These are phyloP conservation scores for Umbelopsis sp. DNA, from an alignment of 192 early-diverging fungal genomes.

Conservation along the genomic window DNA sequence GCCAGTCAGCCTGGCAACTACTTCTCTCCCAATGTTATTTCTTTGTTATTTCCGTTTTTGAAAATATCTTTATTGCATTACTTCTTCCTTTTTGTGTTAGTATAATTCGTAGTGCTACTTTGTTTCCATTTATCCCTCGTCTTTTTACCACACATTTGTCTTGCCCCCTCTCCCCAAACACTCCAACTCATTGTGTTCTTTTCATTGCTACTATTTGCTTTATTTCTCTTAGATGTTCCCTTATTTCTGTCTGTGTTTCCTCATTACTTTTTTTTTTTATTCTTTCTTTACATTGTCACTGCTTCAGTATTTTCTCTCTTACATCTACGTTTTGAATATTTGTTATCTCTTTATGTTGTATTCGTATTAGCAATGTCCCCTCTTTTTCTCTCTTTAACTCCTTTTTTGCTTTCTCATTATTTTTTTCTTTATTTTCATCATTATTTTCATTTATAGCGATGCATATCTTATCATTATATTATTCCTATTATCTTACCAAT, in stretches of 20 bases:
- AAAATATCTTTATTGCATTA: slow-evolving; percentile 23
- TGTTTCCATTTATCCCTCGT: slow-evolving; percentile 22
- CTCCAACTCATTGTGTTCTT: slow-evolving; percentile 16
- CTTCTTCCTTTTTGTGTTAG: slow-evolving; percentile 15
- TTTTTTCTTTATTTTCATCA: background rate
- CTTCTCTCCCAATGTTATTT: background rate
- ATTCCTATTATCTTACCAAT: slow-evolving; percentile 21
- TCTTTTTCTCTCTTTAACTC: background rate
- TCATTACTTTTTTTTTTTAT: slow-evolving; percentile 4
- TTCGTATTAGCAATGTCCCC: background rate
- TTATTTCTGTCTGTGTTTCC: slow-evolving; percentile 9
- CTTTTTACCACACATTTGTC: slow-evolving; percentile 20
- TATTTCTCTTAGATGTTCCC: slow-evolving; percentile 7
- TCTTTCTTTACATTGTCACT: slow-evolving; percentile 11
- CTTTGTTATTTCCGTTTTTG: background rate
- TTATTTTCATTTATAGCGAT: slow-evolving; percentile 6
- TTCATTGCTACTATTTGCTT: slow-evolving; percentile 10
- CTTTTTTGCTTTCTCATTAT: slow-evolving; percentile 1
- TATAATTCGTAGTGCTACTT: slow-evolving; percentile 22
- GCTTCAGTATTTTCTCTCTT: background rate
- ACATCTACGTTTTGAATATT: slow-evolving; percentile 3
- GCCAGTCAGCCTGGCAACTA: background rate
- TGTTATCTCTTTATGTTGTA: background rate
- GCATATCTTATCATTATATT: slow-evolving; percentile 24
- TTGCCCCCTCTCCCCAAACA: background rate